phyloP scores from a whole-genome alignment of 768 basidiomycete species.

The Suillus cothurnatus region DNA sequence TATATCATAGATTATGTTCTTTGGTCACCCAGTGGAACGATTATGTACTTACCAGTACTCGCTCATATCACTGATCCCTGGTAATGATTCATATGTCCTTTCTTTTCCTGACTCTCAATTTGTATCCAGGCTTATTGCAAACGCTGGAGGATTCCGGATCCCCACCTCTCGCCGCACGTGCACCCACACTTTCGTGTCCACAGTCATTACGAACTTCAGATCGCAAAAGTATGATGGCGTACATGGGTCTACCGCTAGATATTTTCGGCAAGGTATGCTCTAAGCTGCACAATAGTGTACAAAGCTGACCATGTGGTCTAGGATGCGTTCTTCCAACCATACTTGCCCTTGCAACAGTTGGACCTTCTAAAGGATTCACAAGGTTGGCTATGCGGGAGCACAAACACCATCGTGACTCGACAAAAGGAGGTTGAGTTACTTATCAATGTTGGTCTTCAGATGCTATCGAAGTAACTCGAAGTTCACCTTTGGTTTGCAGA shows the following conservation, averaged over 20 bases:
- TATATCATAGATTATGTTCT: slow-evolving; percentile 83
- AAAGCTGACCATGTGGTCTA: slow-evolving; percentile 30
- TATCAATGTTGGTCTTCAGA: slow-evolving; percentile 65
- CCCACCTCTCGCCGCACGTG: slow-evolving; percentile 67
- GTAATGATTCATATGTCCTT: slow-evolving; percentile 40
- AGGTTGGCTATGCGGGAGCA: slow-evolving; percentile 93
- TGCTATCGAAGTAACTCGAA: not conserved
- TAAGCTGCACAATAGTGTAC: not conserved
- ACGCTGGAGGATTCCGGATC: slow-evolving; percentile 91
- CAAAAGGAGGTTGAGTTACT: slow-evolving; percentile 90
- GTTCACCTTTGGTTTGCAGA: slow-evolving; percentile 44
- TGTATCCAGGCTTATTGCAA: slow-evolving; percentile 72
- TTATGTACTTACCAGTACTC: slow-evolving; percentile 98
- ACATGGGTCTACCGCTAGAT: slow-evolving; percentile 91
- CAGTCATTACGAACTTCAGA: slow-evolving; percentile 88
- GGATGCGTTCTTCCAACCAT: slow-evolving; percentile 98
- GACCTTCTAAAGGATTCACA: slow-evolving; percentile 80
- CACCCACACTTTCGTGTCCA: slow-evolving; percentile 66
- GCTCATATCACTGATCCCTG: slow-evolving; percentile 89
- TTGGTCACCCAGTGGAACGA: slow-evolving; percentile 93
- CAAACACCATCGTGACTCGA: slow-evolving; percentile 93
- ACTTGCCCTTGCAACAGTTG: slow-evolving; percentile 92
- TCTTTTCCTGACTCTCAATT: not conserved
- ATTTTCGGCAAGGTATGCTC: slow-evolving; percentile 80
- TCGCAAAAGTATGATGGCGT: slow-evolving; percentile 86